Conservation (phyloP, 768 basidiomycete genomes). For the Rhodotorula taiwanensis region DNA sequence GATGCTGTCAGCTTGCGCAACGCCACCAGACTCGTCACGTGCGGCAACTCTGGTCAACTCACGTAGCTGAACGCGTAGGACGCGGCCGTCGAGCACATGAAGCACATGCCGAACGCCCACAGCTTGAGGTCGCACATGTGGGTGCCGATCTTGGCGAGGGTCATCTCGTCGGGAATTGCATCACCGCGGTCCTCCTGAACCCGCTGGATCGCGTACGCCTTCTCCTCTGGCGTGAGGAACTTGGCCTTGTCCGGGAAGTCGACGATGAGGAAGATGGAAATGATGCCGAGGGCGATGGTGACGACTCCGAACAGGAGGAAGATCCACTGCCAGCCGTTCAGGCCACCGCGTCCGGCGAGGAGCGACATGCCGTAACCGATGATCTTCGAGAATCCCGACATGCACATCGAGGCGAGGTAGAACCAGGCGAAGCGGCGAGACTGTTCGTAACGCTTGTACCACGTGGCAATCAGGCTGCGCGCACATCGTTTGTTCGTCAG, state of each 20-base stretch:
- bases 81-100: constrained; percentile 36
- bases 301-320: constrained; percentile 25
- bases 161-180: constrained; percentile 39
- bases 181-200: constrained; percentile 43
- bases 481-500: no score
- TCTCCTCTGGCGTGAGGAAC: constrained; percentile 42
- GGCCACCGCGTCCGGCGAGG: constrained; percentile 24
- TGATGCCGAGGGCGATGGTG: constrained; percentile 38
- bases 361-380: constrained; percentile 12
- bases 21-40: no score
- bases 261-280: constrained; percentile 35
- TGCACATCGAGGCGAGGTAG: constrained; percentile 43
- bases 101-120: constrained; percentile 41
- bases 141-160: constrained; percentile 16
- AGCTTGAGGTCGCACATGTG: constrained; percentile 41
- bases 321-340: constrained; percentile 40
- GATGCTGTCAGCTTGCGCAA: no score
- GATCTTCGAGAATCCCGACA: constrained; percentile 42
- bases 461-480: constrained; percentile 35
- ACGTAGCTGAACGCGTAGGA: constrained; percentile 30
- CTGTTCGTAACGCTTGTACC: constrained; percentile 43
- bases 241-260: constrained; percentile 44
- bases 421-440: constrained; percentile 40
- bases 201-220: constrained; percentile 33
- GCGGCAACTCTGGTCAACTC: no score